phyloP scores from a whole-genome alignment of 352 stramenopile genomes.

The Globisporangium radiosum region DNA sequence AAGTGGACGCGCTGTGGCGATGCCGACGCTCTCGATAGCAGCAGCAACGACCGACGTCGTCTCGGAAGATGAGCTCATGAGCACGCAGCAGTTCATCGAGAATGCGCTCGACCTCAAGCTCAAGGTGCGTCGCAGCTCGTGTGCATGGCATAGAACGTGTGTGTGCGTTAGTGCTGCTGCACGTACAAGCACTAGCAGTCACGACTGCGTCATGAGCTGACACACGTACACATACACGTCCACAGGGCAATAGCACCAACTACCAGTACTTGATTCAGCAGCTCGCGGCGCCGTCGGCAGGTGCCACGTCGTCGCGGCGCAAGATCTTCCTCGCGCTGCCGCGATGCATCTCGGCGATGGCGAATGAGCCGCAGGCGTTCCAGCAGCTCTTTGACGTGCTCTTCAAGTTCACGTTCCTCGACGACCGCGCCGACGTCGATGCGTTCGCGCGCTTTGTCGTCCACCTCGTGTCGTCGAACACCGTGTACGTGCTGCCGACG shows the following conservation, averaged over 20 bases:
- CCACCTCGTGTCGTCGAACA: constrained; percentile 80
- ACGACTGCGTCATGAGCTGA: too few relatives aligned
- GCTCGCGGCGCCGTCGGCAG: constrained; percentile 30
- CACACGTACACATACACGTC: neutral
- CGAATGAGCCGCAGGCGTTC: constrained; percentile 64
- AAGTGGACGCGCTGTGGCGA: constrained; percentile 8
- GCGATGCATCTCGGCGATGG: constrained; percentile 68
- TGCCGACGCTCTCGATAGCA: neutral
- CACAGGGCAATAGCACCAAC: constrained; percentile 69
- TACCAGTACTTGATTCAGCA: constrained; percentile 75
- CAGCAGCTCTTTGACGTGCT: constrained; percentile 67
- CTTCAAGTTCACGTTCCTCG: constrained; percentile 76
- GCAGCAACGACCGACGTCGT: constrained; percentile 1
- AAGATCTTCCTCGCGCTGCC: constrained; percentile 73
- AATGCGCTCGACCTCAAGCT: constrained; percentile 75
- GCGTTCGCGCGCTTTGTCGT: constrained; percentile 70
- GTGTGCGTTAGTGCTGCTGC: neutral
- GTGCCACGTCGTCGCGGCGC: constrained; percentile 36
- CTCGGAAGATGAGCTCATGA: constrained; percentile 52
- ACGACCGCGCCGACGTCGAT: constrained; percentile 44
- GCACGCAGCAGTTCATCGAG: constrained; percentile 79
- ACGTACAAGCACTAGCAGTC: too few relatives aligned
- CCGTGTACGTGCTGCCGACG: constrained; percentile 70
- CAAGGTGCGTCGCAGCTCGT: constrained; percentile 32
- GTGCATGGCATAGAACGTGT: neutral